Percentiles rank a stretch among this genome's conserved stretches.
Conservation (phyloP, 1,284 basidiomycete genomes). For the Phellopilus nigrolimitatus region DNA sequence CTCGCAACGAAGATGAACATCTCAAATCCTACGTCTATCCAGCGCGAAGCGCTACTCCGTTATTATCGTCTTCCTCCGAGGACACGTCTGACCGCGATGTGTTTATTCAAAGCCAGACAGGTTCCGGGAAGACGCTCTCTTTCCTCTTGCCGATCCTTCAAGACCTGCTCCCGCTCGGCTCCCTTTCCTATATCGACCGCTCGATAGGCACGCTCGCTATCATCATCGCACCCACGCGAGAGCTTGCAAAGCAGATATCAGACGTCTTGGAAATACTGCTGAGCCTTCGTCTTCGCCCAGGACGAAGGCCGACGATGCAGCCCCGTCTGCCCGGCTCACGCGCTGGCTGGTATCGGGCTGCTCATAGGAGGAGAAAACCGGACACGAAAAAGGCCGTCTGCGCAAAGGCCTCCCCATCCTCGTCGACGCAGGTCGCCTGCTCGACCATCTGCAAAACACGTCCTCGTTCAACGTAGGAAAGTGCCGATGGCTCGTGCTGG, state of each 20-base stretch:
- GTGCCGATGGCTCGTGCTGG: constrained; percentile 92
- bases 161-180: constrained; percentile 85
- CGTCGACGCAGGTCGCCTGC: constrained; percentile 65
- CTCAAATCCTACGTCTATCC: constrained; percentile 86
- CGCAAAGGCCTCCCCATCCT: constrained; percentile 72
- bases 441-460: constrained; percentile 81
- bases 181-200: constrained; percentile 83
- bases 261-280: constrained; percentile 63
- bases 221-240: constrained; percentile 92
- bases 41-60: constrained; percentile 72
- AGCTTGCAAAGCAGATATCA: constrained; percentile 91
- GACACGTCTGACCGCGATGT: constrained; percentile 62
- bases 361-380: constrained; percentile 77
- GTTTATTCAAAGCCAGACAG: constrained; percentile 97
- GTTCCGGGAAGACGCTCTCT: constrained; percentile 95
- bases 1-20: constrained; percentile 81
- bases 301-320: constrained; percentile 48
- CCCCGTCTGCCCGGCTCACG: constrained; percentile 55
- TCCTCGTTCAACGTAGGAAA: constrained; percentile 88
- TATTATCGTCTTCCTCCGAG: constrained; percentile 47
- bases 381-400: constrained; percentile 69
- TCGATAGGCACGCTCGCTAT: constrained; percentile 89
- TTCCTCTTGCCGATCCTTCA: constrained; percentile 96
- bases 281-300: constrained; percentile 70
- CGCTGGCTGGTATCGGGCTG: constrained; percentile 95